These are phyloP conservation scores for Teunomyces atbi DNA, from an alignment of 805 yeast species.

Conservation along the genomic window DNA sequence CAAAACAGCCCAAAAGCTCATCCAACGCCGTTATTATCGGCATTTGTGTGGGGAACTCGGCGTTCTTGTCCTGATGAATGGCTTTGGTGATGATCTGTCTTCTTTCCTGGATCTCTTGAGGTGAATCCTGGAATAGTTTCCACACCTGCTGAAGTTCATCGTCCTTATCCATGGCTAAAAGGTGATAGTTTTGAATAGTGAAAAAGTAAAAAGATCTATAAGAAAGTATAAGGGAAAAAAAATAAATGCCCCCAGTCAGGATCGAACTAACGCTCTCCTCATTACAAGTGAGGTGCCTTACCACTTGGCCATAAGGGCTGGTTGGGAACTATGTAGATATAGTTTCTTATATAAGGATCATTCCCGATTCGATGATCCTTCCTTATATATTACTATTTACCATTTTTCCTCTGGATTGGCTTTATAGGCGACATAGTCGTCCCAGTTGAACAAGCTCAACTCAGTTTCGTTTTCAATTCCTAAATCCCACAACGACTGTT, in stretches of 20 bases:
- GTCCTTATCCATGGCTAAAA: slow-evolving; percentile 14
- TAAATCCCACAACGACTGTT: slow-evolving; percentile 31
- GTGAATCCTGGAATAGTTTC: slow-evolving; percentile 29
- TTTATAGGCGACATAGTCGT: slow-evolving; percentile 66
- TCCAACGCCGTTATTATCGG: slow-evolving; percentile 73
- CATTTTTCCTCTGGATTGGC: slow-evolving; percentile 89
- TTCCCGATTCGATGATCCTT: too few species aligned
- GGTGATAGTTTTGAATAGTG: neutral
- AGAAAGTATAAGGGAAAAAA: slow-evolving; percentile 5
- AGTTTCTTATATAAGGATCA: neutral
- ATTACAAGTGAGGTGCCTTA: slow-evolving; percentile 43
- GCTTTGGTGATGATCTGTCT: slow-evolving; percentile 21
- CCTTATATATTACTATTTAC: slow-evolving; percentile 38
- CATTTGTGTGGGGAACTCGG: slow-evolving; percentile 31
- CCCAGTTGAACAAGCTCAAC: slow-evolving; percentile 71
- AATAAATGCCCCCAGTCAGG: slow-evolving; percentile 31
- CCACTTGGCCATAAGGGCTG: slow-evolving; percentile 39
- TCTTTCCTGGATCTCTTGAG: slow-evolving; percentile 25
- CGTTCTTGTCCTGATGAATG: slow-evolving; percentile 17
- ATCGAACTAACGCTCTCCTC: slow-evolving; percentile 42
- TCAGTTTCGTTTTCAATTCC: slow-evolving; percentile 85
- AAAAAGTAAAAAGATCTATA: too few species aligned
- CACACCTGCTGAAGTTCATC: slow-evolving; percentile 30
- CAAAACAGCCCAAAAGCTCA: slow-evolving; percentile 80
- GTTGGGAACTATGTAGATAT: neutral